phyloP scores from a whole-genome alignment of 2,329 filamentous ascomycete species.

The Geosmithia putterillii region DNA sequence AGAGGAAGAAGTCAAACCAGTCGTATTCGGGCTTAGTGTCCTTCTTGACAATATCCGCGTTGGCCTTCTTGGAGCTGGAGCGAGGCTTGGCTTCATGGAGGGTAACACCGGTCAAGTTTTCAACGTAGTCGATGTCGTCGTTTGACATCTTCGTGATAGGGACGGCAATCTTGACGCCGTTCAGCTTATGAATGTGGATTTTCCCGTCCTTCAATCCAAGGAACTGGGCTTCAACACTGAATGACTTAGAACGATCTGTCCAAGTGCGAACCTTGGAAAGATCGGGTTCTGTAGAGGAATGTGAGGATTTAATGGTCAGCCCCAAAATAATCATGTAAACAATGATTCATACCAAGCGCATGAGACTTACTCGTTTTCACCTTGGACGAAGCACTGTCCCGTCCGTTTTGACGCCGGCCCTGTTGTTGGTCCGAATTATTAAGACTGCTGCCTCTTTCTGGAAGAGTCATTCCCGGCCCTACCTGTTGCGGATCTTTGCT shows the following conservation, averaged over 20 bases:
- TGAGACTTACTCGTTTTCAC: constrained; percentile 59
- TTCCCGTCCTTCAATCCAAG: constrained; percentile 90
- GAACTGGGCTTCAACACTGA: constrained; percentile 96
- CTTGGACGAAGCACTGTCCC: constrained; percentile 40
- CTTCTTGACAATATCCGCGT: constrained; percentile 33
- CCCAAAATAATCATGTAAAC: neutral
- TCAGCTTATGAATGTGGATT: constrained; percentile 94
- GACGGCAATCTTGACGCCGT: constrained; percentile 96
- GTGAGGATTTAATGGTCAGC: neutral
- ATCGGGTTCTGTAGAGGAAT: constrained; percentile 56
- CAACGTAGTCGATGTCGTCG: constrained; percentile 90
- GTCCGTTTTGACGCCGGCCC: constrained; percentile 55
- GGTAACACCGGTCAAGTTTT: constrained; percentile 74
- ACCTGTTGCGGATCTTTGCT: constrained; percentile 49
- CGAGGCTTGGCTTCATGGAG: constrained; percentile 91
- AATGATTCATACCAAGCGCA: neutral
- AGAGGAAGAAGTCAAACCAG: constrained; percentile 98
- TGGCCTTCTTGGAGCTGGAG: constrained; percentile 67
- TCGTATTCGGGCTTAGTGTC: constrained; percentile 68
- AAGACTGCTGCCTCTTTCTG: constrained; percentile 70
- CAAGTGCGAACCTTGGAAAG: constrained; percentile 73
- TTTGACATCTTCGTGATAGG: constrained; percentile 92
- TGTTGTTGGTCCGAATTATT: constrained; percentile 60
- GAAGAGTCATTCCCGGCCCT: constrained; percentile 65
- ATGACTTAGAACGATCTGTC: constrained; percentile 91